Percentiles rank a stretch among this genome's conserved stretches.
phyloP scores from a whole-genome alignment of 345 rosid genomes.

The Rhizophora mangle region DNA sequence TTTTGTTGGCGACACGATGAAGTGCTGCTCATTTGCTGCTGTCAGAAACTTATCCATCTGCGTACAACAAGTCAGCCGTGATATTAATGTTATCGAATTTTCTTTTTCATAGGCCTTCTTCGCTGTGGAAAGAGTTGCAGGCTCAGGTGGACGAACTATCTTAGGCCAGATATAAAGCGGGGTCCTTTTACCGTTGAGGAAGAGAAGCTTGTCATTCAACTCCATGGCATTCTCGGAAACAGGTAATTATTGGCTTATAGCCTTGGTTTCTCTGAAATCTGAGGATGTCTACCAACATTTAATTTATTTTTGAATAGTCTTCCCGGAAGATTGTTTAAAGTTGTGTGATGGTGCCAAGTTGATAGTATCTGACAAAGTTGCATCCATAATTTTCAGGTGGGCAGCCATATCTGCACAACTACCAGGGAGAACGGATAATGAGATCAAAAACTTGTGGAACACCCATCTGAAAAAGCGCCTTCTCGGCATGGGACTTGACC shows the following conservation, averaged over 20 bases:
- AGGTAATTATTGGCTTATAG: constrained; percentile 37
- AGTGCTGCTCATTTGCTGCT: no score
- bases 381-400: constrained; percentile 53
- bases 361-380: neutral
- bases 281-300: no score
- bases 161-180: constrained; percentile 89
- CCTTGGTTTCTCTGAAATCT: neutral
- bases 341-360: no score
- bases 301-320: no score
- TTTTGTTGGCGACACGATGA: no score
- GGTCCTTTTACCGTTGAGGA: constrained; percentile 90
- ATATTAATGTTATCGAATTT: neutral
- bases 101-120: constrained; percentile 54
- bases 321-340: no score
- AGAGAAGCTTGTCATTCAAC: constrained; percentile 91
- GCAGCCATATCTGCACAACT: constrained; percentile 95
- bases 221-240: constrained; percentile 96
- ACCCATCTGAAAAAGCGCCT: constrained; percentile 92
- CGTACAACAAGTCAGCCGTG: no score
- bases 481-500: constrained; percentile 76
- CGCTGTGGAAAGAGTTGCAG: constrained; percentile 98
- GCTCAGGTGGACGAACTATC: constrained; percentile 95
- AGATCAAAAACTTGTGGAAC: constrained; percentile 98
- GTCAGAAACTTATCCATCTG: no score
- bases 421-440: constrained; percentile 96